Evolutionary conservation across 2,329 filamentous ascomycete species (phyloP), one percentile per base, ranked within the genome.

Genomic region (Shiraia bambusicola): DNA sequence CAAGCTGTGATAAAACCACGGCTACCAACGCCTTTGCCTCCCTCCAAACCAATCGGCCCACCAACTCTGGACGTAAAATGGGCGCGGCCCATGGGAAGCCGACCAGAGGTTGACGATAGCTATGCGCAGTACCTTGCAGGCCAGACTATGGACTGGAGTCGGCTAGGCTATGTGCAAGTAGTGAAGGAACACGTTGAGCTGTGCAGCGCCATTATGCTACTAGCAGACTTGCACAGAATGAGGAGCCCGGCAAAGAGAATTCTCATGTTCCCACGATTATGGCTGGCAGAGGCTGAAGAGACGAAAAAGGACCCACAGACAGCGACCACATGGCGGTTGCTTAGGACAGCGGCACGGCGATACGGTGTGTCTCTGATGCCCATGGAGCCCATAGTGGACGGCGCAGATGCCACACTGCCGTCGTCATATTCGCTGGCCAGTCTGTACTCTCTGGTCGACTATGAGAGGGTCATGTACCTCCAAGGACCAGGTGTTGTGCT

Each of bases 1-100:
- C 87, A 92, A 58, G 74, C 77, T 41, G 87, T 87, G 13, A 84
- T 95, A 58, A 78, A 78, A 53, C 78, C 76, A 36, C 76, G 49
- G 67, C 74, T 60, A 37, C 73, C 73, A 0, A 65, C 67, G 40
- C 67, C 71, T 13, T 59, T 72, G 5, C 59, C 62, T 34, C 50
- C 55, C 12, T 45, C 58, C 7, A 58, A 55, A 36, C 50, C 71
- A 61, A 58, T 65, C 32, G 50, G 49, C 14, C 61, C 63, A 15
- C 65, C 64, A 4, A 66, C 57, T 28, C 47, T 69, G 29, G 61
- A 67, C 33, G 58, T 53, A 12, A 69, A 69, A 54, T 69, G 65
- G 65, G 65, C 65, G 16, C 49, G 64, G 33, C 63, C 64, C 0
- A 50, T 66, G 34, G 61, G 59, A 28, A 36, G 38, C 12, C 49